A percentile compares a stretch with the other conserved stretches of the same genome.
phyloP scores from a whole-genome alignment of 106 monocot species.

The Iris macrosiphon region DNA sequence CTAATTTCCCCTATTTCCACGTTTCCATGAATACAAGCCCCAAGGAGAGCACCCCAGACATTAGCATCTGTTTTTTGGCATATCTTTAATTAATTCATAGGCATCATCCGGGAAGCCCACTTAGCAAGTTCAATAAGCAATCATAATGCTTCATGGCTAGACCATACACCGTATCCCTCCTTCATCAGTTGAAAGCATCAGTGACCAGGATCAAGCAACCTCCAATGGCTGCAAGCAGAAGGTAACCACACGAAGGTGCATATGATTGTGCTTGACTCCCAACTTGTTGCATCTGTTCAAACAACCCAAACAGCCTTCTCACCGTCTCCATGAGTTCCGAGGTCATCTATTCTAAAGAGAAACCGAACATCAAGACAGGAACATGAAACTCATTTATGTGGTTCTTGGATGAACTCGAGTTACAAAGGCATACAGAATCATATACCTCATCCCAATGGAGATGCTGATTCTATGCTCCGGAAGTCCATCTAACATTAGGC shows the following conservation, averaged over 20 bases:
- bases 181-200: slow-evolving; percentile 40
- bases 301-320: slow-evolving; percentile 43
- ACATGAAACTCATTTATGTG: too few relatives aligned
- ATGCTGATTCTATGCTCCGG: too few relatives aligned
- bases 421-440: too few relatives aligned
- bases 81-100: slow-evolving; percentile 39
- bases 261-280: slow-evolving; percentile 49
- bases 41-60: slow-evolving; percentile 70
- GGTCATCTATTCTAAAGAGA: too few relatives aligned
- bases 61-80: slow-evolving; percentile 56
- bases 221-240: too few relatives aligned
- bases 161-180: slow-evolving; percentile 23
- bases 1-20: slow-evolving; percentile 43
- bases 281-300: slow-evolving; percentile 44
- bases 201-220: too few relatives aligned
- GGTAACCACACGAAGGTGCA: too few relatives aligned
- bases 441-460: too few relatives aligned
- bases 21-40: slow-evolving; percentile 55
- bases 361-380: too few relatives aligned
- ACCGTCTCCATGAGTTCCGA: slow-evolving; percentile 56
- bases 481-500: too few relatives aligned
- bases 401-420: too few relatives aligned
- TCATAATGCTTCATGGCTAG: slow-evolving; percentile 54
- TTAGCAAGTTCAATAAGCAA: slow-evolving; percentile 58
- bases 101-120: slow-evolving; percentile 43